phyloP scores from a whole-genome alignment of 306 rosid species.

The Quercus rubra region DNA sequence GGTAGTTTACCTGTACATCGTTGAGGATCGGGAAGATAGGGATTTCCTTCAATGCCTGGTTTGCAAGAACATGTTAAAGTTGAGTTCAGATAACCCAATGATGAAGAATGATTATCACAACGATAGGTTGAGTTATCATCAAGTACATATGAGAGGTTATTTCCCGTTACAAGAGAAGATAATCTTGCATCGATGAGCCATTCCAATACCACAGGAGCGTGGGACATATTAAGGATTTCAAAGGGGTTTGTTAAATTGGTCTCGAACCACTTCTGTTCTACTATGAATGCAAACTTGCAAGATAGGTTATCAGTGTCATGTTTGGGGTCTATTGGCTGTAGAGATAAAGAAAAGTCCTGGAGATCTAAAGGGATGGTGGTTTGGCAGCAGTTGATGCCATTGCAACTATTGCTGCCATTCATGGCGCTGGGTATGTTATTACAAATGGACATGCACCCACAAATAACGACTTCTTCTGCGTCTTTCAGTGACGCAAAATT shows the following conservation, averaged over 20 bases:
- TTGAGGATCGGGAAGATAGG: not conserved
- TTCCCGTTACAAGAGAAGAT: no score
- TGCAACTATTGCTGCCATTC: not conserved
- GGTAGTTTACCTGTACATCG: not conserved
- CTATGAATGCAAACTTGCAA: not conserved
- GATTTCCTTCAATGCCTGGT: not conserved
- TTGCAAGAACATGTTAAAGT: not conserved
- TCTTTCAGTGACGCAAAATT: not conserved
- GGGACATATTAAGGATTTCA: not conserved
- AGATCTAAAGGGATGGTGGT: not conserved
- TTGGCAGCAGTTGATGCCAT: not conserved
- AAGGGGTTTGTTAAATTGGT: not conserved
- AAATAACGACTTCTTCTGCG: not conserved
- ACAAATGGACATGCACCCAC: slow-evolving; percentile 9
- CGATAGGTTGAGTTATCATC: no score
- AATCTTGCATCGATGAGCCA: not conserved
- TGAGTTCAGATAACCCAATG: no score
- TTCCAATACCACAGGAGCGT: not conserved
- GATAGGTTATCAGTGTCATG: no score
- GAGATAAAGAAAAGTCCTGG: no score
- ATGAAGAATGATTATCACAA: no score
- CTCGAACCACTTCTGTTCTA: not conserved
- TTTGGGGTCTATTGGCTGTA: not conserved
- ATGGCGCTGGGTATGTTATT: no score
- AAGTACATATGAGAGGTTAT: no score